A percentile compares a stretch with the other conserved stretches of the same genome.
These are phyloP conservation scores for Capronia coronata DNA, from an alignment of 2,329 filamentous ascomycete genomes.

Conservation along the genomic window DNA sequence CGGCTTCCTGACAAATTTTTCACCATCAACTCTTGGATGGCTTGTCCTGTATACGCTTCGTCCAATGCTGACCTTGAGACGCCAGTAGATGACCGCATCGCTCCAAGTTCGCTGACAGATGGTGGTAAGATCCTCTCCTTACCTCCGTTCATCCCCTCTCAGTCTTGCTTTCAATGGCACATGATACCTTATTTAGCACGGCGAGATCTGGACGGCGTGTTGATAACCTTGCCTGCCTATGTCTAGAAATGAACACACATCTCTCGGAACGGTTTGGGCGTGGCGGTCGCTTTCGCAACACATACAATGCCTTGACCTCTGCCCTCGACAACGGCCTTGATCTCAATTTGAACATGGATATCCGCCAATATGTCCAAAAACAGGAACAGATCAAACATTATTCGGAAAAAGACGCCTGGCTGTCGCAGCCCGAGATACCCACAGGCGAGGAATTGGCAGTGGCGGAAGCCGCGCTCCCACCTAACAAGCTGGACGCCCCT, in stretches of 20 bases:
- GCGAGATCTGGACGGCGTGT: too few species aligned
- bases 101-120: constrained; percentile 1
- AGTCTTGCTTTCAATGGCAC: too few species aligned
- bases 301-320: neutral
- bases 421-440: constrained; percentile 37
- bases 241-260: constrained; percentile 25
- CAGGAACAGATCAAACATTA: constrained; percentile 33
- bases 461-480: constrained; percentile 35
- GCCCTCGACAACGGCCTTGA: constrained; percentile 6
- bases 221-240: too few species aligned
- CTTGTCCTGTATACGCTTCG: neutral
- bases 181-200: neutral
- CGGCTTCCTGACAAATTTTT: neutral
- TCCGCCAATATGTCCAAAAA: constrained; percentile 23
- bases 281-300: constrained; percentile 3
- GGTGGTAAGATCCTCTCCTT: constrained; percentile 6
- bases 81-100: neutral
- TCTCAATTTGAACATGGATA: constrained; percentile 22
- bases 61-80: neutral
- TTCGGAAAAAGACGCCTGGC: constrained; percentile 33
- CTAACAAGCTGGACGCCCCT: constrained; percentile 51
- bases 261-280: constrained; percentile 24
- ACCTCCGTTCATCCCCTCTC: neutral
- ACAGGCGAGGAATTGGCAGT: constrained; percentile 36
- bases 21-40: too few species aligned